Percentiles rank a stretch among this genome's conserved stretches.
These are phyloP conservation scores for Penstemon barbatus DNA, from an alignment of 257 asterid species.

Conservation along the genomic window DNA sequence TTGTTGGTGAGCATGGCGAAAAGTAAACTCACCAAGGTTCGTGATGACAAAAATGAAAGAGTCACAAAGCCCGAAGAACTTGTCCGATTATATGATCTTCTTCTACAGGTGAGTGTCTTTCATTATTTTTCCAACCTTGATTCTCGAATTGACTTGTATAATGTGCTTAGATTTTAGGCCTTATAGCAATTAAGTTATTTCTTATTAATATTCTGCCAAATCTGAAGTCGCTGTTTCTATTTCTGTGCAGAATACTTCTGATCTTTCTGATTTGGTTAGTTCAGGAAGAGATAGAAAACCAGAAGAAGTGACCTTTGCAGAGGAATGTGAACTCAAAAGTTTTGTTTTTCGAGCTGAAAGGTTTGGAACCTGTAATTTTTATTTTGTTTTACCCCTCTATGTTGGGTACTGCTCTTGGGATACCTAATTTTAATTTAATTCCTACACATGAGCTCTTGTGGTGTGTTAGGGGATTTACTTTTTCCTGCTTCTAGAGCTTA, in stretches of 20 bases:
- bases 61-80: slow-evolving; percentile 97
- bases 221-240: slow-evolving; percentile 29
- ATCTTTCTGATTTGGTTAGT: slow-evolving; percentile 87
- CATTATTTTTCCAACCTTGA: slow-evolving; percentile 11
- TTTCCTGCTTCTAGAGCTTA: neutral
- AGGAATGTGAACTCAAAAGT: slow-evolving; percentile 78
- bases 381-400: slow-evolving; percentile 2
- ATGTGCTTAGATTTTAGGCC: slow-evolving; percentile 18
- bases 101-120: slow-evolving; percentile 59
- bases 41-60: slow-evolving; percentile 84
- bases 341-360: slow-evolving; percentile 79
- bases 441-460: neutral
- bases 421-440: slow-evolving; percentile 6
- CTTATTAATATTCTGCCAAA: slow-evolving; percentile 17
- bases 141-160: neutral
- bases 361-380: slow-evolving; percentile 38
- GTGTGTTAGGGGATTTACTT: neutral
- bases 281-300: slow-evolving; percentile 89
- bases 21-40: slow-evolving; percentile 71
- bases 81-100: slow-evolving; percentile 83
- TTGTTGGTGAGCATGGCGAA: slow-evolving; percentile 81
- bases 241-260: slow-evolving; percentile 68
- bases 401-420: slow-evolving; percentile 16
- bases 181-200: slow-evolving; percentile 22
- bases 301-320: slow-evolving; percentile 83